Conservation (phyloP, 345 rosid species). For the Brassica nigra region DNA sequence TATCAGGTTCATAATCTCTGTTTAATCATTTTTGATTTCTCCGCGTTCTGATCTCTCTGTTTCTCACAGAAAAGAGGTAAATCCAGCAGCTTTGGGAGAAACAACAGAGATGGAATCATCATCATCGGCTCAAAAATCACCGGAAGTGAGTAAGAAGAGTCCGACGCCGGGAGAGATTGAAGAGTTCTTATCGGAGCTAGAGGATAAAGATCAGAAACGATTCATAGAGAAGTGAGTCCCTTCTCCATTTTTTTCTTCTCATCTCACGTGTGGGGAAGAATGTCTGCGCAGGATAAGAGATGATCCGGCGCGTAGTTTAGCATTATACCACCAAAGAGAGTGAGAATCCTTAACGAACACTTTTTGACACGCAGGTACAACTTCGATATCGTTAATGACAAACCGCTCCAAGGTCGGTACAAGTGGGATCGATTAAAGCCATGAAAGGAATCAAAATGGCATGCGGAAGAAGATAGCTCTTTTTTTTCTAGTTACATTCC, state of each 20-base stretch:
- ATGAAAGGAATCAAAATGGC: not conserved
- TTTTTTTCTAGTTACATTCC: not conserved
- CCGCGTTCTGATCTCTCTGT: not conserved
- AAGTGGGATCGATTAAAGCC: slow-evolving; percentile 60
- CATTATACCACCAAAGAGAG: not conserved
- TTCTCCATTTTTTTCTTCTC: not conserved
- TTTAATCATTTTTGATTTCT: no score
- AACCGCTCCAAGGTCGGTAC: slow-evolving; percentile 72
- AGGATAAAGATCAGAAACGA: slow-evolving; percentile 41
- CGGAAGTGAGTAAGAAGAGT: slow-evolving; percentile 19
- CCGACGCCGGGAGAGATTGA: slow-evolving; percentile 54
- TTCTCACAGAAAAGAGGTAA: not conserved
- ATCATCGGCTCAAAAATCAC: not conserved
- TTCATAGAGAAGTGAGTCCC: slow-evolving; percentile 58
- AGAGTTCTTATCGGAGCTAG: slow-evolving; percentile 44
- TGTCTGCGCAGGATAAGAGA: slow-evolving; percentile 50
- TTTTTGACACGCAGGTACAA: slow-evolving; percentile 61
- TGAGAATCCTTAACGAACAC: slow-evolving; percentile 44
- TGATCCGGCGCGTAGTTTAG: slow-evolving; percentile 32
- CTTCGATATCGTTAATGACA: slow-evolving; percentile 64
- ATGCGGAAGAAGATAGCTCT: not conserved
- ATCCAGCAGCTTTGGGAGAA: slow-evolving; percentile 34
- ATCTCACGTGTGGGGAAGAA: slow-evolving; percentile 19
- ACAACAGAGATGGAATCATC: slow-evolving; percentile 29
- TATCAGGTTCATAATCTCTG: not conserved